These are phyloP conservation scores for Fusarium tuaranense DNA, from an alignment of 2,329 filamentous ascomycete species.

Conservation along the genomic window DNA sequence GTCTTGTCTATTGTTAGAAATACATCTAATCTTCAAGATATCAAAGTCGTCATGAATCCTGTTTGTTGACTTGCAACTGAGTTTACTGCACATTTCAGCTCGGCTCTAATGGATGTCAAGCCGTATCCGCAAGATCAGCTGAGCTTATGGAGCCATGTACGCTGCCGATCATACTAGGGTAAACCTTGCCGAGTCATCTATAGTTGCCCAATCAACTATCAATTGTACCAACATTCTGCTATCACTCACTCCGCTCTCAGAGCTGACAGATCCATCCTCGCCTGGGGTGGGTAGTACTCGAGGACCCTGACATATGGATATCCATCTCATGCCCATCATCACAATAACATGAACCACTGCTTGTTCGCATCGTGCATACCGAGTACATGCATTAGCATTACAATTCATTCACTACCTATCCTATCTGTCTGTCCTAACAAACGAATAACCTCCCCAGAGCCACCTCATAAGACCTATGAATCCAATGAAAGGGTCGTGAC, in stretches of 20 bases:
- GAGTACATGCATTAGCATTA: conserved; percentile 32
- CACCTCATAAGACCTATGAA: not conserved
- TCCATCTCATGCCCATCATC: not conserved
- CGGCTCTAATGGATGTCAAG: not conserved
- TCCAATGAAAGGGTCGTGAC: not conserved
- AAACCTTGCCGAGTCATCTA: conserved; percentile 6
- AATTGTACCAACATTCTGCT: not conserved
- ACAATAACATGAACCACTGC: not conserved
- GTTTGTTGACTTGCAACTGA: not conserved
- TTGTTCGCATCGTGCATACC: conserved; percentile 7
- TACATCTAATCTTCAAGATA: not conserved
- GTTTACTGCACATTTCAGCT: not conserved
- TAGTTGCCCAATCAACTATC: conserved; percentile 41
- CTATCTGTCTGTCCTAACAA: conserved; percentile 1
- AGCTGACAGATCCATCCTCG: not conserved
- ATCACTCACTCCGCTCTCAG: not conserved
- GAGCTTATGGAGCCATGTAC: conserved; percentile 13
- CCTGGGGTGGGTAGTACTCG: not conserved
- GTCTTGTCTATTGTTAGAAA: conserved; percentile 4
- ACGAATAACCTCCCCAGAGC: not conserved
- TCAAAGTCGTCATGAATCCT: not conserved
- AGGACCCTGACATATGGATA: not conserved
- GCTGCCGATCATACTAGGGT: conserved; percentile 16
- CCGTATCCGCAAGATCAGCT: not conserved
- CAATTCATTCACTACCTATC: conserved; percentile 25